Percentiles rank a stretch among this genome's conserved stretches.
Evolutionary conservation across 331 rosid genomes (phyloP).

Genomic region (Pyracantha coccinea): DNA sequence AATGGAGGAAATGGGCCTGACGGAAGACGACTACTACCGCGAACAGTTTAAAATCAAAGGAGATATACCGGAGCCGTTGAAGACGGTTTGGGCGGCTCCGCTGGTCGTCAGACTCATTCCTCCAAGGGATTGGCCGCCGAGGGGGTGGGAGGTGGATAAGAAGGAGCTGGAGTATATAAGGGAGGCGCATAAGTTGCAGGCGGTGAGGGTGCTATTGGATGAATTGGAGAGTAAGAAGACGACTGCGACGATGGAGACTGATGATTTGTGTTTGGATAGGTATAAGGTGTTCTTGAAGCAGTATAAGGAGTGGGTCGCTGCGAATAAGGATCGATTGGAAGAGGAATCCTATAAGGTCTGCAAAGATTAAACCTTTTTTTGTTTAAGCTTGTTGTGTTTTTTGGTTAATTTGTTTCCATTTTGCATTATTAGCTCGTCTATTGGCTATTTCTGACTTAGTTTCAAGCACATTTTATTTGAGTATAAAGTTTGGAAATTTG

Average conservation of each 20-base stretch:
- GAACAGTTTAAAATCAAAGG: conserved; percentile 79
- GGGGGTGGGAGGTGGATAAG: conserved; percentile 84
- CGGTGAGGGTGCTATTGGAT: conserved; percentile 47
- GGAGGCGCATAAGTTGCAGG: conserved; percentile 64
- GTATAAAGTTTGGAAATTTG: background rate
- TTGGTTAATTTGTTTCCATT: background rate
- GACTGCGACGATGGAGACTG: conserved; percentile 29
- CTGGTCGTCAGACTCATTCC: conserved; percentile 56
- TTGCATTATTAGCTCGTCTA: background rate
- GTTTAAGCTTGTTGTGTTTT: background rate
- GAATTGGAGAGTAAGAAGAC: conserved; percentile 30
- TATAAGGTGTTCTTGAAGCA: conserved; percentile 87
- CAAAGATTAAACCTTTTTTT: background rate
- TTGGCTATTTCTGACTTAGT: background rate
- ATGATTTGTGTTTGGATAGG: conserved; percentile 66
- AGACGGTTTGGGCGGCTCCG: conserved; percentile 63
- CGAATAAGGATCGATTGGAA: conserved; percentile 70
- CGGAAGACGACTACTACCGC: conserved; percentile 57
- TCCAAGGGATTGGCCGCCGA: conserved; percentile 98
- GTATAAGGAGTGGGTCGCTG: conserved; percentile 75
- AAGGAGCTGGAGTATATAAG: conserved; percentile 75
- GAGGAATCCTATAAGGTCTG: conserved; percentile 84
- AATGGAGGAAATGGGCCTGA: conserved; percentile 71
- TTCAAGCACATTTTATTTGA: background rate
- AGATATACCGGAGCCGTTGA: conserved; percentile 62